phyloP scores from a whole-genome alignment of 192 early-diverging fungal genomes.

The Entomortierella chlamydospora region DNA sequence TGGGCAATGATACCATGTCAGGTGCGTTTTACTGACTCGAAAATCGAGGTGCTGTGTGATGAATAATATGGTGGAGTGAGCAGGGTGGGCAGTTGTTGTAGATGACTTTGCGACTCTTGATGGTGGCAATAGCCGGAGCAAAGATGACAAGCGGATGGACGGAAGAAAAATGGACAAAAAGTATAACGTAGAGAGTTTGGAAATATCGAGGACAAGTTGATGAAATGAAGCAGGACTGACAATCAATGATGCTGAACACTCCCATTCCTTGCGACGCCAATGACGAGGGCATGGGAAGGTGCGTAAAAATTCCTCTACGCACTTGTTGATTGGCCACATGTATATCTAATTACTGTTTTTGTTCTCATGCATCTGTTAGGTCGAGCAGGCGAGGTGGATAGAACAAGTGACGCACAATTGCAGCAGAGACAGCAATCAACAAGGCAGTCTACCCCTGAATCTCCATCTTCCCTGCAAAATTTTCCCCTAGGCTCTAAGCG shows the following conservation, averaged over 20 bases:
- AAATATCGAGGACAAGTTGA: not conserved
- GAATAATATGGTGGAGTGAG: constrained; percentile 6
- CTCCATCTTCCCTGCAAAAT: constrained; percentile 39
- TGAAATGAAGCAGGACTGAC: not conserved
- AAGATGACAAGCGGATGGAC: not conserved
- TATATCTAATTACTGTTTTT: not conserved
- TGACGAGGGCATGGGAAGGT: constrained; percentile 28
- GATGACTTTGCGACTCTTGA: not conserved
- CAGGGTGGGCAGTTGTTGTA: not conserved
- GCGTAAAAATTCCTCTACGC: not conserved
- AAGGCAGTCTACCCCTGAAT: constrained; percentile 21
- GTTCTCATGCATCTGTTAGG: not conserved
- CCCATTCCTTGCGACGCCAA: constrained; percentile 18
- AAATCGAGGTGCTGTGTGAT: constrained; percentile 10
- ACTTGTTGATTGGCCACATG: not conserved
- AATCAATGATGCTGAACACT: not conserved
- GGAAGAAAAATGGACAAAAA: not conserved
- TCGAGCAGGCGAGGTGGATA: not conserved
- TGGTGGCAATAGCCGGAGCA: not conserved
- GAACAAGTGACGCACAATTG: not conserved
- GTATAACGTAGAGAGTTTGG: not conserved
- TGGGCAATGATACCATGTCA: constrained; percentile 24
- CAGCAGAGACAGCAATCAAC: constrained; percentile 18
- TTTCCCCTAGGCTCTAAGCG: constrained; percentile 47
- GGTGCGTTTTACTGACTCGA: constrained; percentile 30